phyloP scores from a whole-genome alignment of 2,329 filamentous ascomycete species.

The Bipolaris victoriae region DNA sequence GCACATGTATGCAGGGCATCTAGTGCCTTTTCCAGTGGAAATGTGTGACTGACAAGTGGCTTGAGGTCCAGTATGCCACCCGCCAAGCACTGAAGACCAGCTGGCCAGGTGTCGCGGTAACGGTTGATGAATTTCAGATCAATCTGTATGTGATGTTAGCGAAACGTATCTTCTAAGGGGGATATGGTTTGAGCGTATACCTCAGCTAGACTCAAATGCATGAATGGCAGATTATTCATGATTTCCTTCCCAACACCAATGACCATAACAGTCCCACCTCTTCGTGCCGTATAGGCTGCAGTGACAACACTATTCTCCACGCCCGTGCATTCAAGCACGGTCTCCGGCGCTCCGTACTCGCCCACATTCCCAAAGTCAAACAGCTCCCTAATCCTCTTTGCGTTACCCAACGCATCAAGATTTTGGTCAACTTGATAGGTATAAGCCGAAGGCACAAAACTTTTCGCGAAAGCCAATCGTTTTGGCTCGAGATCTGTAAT shows the following conservation, averaged over 20 bases:
- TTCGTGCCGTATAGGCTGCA: slow-evolving; percentile 62
- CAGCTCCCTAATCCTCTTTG: slow-evolving; percentile 59
- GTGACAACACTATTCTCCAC: slow-evolving; percentile 68
- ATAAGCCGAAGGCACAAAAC: slow-evolving; percentile 60
- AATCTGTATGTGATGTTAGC: slow-evolving; percentile 54
- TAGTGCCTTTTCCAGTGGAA: slow-evolving; percentile 65
- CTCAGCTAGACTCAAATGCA: slow-evolving; percentile 69
- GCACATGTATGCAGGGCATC: slow-evolving; percentile 63
- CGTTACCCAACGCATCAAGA: slow-evolving; percentile 58
- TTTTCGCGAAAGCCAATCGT: slow-evolving; percentile 63
- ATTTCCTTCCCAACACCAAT: slow-evolving; percentile 67
- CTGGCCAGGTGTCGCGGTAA: slow-evolving; percentile 73
- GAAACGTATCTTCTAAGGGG: neutral
- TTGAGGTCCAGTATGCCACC: slow-evolving; percentile 67
- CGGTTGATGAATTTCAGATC: slow-evolving; percentile 74
- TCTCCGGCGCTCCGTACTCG: slow-evolving; percentile 64
- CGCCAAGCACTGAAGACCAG: slow-evolving; percentile 65
- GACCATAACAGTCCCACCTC: slow-evolving; percentile 67
- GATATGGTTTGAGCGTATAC: slow-evolving; percentile 35
- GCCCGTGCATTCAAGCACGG: slow-evolving; percentile 70
- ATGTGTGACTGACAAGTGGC: slow-evolving; percentile 67
- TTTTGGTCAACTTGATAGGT: slow-evolving; percentile 61
- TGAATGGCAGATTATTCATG: slow-evolving; percentile 71
- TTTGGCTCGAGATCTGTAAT: slow-evolving; percentile 67
- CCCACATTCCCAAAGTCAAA: slow-evolving; percentile 54